Conservation (phyloP, 2,329 filamentous ascomycete species). For the Herpotrichia juniperi region DNA sequence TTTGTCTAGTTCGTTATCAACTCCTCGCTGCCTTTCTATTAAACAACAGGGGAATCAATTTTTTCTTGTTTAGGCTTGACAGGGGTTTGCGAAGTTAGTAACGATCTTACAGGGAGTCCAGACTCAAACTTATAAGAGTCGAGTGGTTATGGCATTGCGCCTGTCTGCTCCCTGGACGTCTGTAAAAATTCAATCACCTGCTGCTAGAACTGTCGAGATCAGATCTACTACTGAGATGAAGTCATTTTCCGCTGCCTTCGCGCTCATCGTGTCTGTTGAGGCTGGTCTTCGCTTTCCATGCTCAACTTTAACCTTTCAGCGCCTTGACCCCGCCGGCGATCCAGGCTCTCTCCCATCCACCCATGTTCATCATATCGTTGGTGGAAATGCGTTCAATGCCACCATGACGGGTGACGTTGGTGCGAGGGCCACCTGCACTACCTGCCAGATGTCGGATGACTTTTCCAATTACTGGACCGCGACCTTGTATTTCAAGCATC, state of each 20-base stretch:
- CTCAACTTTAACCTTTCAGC: conserved; percentile 32
- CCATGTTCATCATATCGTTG: conserved; percentile 35
- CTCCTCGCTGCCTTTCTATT: neutral
- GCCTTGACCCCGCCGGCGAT: conserved; percentile 30
- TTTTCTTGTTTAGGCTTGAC: neutral
- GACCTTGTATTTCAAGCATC: conserved; percentile 29
- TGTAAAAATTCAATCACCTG: neutral
- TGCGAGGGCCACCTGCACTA: conserved; percentile 29
- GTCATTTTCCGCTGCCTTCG: conserved; percentile 22
- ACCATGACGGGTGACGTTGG: conserved; percentile 31
- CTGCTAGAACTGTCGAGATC: conserved; percentile 5
- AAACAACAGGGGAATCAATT: neutral
- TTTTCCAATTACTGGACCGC: conserved; percentile 34
- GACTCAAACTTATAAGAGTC: conserved; percentile 4
- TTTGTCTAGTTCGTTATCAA: conserved; percentile 1
- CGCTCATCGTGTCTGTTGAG: conserved; percentile 22
- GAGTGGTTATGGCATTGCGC: conserved; percentile 1
- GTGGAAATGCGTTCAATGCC: conserved; percentile 34
- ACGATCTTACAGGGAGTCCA: neutral
- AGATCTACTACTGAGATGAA: conserved; percentile 23
- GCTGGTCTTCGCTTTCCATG: conserved; percentile 35
- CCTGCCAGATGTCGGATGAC: conserved; percentile 30
- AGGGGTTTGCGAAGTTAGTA: neutral
- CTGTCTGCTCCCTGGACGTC: neutral
- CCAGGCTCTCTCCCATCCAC: conserved; percentile 26